Evolutionary conservation across 148 eudicot genomes (phyloP).

Genomic region (Bassia scoparia): DNA sequence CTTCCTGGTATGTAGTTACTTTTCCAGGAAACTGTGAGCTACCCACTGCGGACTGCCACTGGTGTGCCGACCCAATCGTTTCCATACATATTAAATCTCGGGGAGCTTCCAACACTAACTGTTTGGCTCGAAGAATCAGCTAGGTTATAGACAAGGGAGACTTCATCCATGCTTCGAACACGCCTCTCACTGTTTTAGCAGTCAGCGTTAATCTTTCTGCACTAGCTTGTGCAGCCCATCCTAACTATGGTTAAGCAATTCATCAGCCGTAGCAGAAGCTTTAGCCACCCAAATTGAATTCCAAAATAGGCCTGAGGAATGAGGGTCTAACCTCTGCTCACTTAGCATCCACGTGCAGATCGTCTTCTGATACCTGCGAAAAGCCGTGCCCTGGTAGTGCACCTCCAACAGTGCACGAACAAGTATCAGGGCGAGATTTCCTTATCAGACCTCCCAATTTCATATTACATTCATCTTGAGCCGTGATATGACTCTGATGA

Average conservation of each 20-base stretch:
- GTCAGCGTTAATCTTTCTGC: slow-evolving; percentile 32
- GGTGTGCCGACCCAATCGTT: slow-evolving; percentile 66
- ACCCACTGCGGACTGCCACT: slow-evolving; percentile 51
- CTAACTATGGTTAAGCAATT: slow-evolving; percentile 36
- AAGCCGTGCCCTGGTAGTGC: slow-evolving; percentile 49
- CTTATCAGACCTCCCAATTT: neutral
- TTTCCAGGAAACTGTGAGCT: slow-evolving; percentile 61
- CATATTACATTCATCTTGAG: slow-evolving; percentile 28
- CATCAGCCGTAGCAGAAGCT: slow-evolving; percentile 29
- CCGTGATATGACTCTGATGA: slow-evolving; percentile 47
- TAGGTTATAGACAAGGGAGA: slow-evolving; percentile 19
- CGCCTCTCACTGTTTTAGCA: slow-evolving; percentile 18
- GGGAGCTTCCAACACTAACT: slow-evolving; percentile 58
- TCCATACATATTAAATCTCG: slow-evolving; percentile 68
- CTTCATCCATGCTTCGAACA: slow-evolving; percentile 8
- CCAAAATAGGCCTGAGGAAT: slow-evolving; percentile 58
- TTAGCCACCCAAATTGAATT: slow-evolving; percentile 42
- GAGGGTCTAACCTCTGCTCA: slow-evolving; percentile 56
- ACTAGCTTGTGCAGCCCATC: slow-evolving; percentile 39
- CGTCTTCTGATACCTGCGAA: slow-evolving; percentile 32
- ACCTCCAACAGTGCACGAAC: slow-evolving; percentile 70
- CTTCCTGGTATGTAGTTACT: slow-evolving; percentile 60
- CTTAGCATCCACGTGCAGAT: slow-evolving; percentile 55
- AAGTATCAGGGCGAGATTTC: slow-evolving; percentile 54
- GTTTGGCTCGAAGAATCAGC: slow-evolving; percentile 23